A percentile compares a stretch with the other conserved stretches of the same genome.
These are phyloP conservation scores for Annona cherimola DNA, from an alignment of 164 flowering plant species.

Conservation along the genomic window DNA sequence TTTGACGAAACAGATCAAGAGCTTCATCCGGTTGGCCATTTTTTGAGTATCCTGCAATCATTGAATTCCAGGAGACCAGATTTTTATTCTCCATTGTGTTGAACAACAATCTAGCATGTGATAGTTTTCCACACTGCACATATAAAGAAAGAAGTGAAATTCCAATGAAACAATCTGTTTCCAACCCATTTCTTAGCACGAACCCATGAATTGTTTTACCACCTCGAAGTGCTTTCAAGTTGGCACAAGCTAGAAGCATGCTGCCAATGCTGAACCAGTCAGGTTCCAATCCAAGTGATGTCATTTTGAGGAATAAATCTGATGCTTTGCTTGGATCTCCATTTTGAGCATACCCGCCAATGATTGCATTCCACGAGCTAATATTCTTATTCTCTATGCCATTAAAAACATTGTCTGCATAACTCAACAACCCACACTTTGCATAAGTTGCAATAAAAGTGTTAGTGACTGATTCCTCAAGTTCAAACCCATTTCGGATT, in stretches of 20 bases:
- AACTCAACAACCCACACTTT: conserved; percentile 48
- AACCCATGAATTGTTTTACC: conserved; percentile 63
- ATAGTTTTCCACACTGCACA: conserved; percentile 33
- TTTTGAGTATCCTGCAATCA: conserved; percentile 64
- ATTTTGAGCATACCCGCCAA: conserved; percentile 56
- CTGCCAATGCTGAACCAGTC: conserved; percentile 55
- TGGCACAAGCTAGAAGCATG: conserved; percentile 53
- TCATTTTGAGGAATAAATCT: conserved; percentile 43
- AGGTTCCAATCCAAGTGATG: conserved; percentile 33
- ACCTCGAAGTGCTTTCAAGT: conserved; percentile 27
- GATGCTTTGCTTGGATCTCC: conserved; percentile 50
- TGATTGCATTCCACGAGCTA: conserved; percentile 68
- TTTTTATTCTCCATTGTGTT: conserved; percentile 36
- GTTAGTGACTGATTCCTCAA: conserved; percentile 47
- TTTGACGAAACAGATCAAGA: conserved; percentile 37
- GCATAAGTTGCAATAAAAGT: conserved; percentile 62
- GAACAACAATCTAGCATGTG: conserved; percentile 34
- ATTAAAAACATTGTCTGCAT: conserved; percentile 38
- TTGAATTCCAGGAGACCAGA: conserved; percentile 58
- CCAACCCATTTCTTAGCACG: conserved; percentile 47
- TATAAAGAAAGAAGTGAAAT: conserved; percentile 56
- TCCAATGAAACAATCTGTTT: conserved; percentile 38
- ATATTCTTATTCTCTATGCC: conserved; percentile 35
- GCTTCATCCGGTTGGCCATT: conserved; percentile 39
- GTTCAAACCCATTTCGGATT: conserved; percentile 38